Conservation (phyloP, 306 rosid genomes). For the Amphicarpaea edgeworthii region DNA sequence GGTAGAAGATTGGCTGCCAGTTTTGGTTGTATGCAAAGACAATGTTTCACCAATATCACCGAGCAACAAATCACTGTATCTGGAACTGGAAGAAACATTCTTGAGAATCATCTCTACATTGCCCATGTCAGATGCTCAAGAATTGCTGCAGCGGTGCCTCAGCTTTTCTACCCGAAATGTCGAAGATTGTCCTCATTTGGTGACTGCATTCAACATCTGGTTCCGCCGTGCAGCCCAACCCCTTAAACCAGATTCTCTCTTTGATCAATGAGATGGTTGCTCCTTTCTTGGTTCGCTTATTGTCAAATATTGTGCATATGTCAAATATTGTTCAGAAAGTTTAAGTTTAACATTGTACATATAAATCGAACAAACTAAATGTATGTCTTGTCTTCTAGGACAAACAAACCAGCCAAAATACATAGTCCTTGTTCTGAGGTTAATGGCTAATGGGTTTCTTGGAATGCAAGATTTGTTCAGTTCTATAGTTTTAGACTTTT, state of each 20-base stretch:
- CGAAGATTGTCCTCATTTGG: conserved; percentile 91
- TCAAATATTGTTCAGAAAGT: conserved; percentile 36
- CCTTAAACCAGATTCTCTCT: conserved; percentile 44
- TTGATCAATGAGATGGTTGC: conserved; percentile 31
- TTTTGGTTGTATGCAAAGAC: conserved; percentile 87
- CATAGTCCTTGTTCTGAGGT: conserved; percentile 21
- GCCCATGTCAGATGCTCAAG: conserved; percentile 90
- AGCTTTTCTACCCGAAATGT: conserved; percentile 83
- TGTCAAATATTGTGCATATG: conserved; percentile 56
- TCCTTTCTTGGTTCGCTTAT: conserved; percentile 2
- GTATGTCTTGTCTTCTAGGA: conserved; percentile 6
- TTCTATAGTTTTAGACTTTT: neutral
- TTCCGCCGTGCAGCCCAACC: conserved; percentile 80
- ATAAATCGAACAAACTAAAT: conserved; percentile 5
- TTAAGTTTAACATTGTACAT: conserved; percentile 44
- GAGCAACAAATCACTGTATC: conserved; percentile 62
- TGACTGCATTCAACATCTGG: conserved; percentile 91
- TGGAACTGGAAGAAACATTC: conserved; percentile 88
- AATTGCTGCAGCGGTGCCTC: conserved; percentile 86
- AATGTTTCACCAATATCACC: conserved; percentile 73
- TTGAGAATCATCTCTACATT: conserved; percentile 84
- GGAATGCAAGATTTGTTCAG: conserved; percentile 34
- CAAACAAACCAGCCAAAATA: neutral
- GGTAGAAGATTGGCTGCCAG: conserved; percentile 91
- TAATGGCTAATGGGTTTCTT: neutral